Evolutionary conservation across 768 basidiomycete genomes (phyloP), one percentile per base, ranked within the genome.

Genomic region (Suillus cothurnatus): DNA sequence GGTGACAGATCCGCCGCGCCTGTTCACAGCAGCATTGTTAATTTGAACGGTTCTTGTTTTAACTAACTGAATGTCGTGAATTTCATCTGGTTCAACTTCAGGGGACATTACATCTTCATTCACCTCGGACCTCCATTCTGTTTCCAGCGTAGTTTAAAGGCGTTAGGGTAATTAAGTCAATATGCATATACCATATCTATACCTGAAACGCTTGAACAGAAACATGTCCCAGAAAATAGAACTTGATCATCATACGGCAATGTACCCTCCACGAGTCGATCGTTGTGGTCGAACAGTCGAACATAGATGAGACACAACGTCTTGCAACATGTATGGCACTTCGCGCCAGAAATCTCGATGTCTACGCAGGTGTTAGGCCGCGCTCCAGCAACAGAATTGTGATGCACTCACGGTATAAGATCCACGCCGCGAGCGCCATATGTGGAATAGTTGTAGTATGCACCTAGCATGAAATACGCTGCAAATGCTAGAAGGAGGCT

Each of bases 301-400:
- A 76, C 91, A 93, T 45, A 94, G 77, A 77, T 94, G 92, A 26
- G 88, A 85, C 61, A 90, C 73, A 28, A 95, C 89, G 70, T 94
- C 93, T 50, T 84, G 83, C 53, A 93, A 74, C 87, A 95, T 91
- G 69, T 92, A 93, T 5, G 93, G 93, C 3, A 94, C 91, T 77
- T 95, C 93, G 74, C 87, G 81, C 93, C 93, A 94, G 76, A 95
- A 95, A 73, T 94, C 92, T 58, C 93, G 91, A 77, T 95, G 93
- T 65, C 92, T 94, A 68, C 17, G 34, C 19, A 8, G 17, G 66
- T 49, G 58, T 70, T 8, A 64, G 61, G 19, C 32, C 17, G 36
- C 23, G 50, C 6, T 69, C 58, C 70, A 62, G 19, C 39, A 15
- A 9, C 15, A 50, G 62, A 61, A 65, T 14, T 57, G 38, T n/a